Evolutionary conservation across 129 eudicot species (phyloP).

Genomic region (Tanacetum coccineum): DNA sequence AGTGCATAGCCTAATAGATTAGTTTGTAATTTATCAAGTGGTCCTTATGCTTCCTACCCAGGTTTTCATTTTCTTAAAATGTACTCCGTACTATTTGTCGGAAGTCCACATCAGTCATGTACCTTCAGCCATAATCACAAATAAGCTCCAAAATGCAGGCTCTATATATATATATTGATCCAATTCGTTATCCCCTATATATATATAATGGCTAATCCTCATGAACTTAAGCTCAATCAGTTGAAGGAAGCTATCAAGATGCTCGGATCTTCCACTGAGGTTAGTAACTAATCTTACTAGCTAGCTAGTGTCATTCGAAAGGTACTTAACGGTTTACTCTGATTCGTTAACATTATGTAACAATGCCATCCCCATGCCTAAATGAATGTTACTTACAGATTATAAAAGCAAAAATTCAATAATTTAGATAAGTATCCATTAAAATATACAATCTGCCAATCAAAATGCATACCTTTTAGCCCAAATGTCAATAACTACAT

Average conservation of each 20-base stretch:
- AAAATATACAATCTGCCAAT: not conserved
- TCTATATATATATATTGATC: not conserved
- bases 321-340: not conserved
- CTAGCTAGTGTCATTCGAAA: not conserved
- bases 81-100: not conserved
- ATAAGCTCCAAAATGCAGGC: conserved; percentile 4
- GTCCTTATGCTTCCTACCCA: not conserved
- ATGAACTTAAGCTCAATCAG: conserved; percentile 37
- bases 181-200: too few relatives aligned
- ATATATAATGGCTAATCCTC: conserved; percentile 31
- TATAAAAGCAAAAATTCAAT: not conserved
- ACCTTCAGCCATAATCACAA: not conserved
- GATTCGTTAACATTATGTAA: not conserved
- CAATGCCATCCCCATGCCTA: not conserved
- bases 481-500: too few relatives aligned
- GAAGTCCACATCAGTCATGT: not conserved
- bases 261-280: conserved; percentile 55
- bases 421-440: not conserved
- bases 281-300: conserved; percentile 4
- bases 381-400: not conserved
- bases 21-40: too few relatives aligned
- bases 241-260: conserved; percentile 39
- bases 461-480: too few relatives aligned
- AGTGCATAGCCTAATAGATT: too few relatives aligned
- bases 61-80: not conserved